These are phyloP conservation scores for Aspergillus sp. DNA, from an alignment of 2,329 filamentous ascomycete genomes.

Conservation along the genomic window DNA sequence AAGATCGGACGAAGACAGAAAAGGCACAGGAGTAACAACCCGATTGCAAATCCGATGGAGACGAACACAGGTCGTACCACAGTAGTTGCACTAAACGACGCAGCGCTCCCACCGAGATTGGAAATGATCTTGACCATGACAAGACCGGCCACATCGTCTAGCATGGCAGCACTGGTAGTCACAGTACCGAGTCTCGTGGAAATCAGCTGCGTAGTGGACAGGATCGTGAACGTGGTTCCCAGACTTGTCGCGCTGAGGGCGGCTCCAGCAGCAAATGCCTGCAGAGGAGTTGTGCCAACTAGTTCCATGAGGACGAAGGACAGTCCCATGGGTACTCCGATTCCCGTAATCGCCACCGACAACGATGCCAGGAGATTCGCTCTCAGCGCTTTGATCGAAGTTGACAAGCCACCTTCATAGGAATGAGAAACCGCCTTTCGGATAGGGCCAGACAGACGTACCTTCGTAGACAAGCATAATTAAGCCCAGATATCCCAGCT, in stretches of 20 bases:
- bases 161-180: constrained; percentile 70
- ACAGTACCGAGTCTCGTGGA: constrained; percentile 59
- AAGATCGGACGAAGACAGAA: constrained; percentile 16
- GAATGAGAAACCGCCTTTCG: neutral
- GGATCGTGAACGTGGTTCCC: constrained; percentile 66
- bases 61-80: constrained; percentile 53
- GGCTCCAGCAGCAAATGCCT: constrained; percentile 70
- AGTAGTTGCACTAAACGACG: constrained; percentile 37
- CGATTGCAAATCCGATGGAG: constrained; percentile 37
- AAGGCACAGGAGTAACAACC: constrained; percentile 26
- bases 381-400: constrained; percentile 49
- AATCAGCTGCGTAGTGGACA: constrained; percentile 59
- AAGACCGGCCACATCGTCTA: constrained; percentile 76
- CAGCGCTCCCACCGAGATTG: constrained; percentile 51
- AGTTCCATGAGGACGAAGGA: constrained; percentile 60
- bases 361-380: constrained; percentile 61
- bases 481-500: constrained; percentile 71
- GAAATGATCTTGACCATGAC: constrained; percentile 76
- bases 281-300: constrained; percentile 50
- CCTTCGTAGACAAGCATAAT: constrained; percentile 71
- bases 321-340: constrained; percentile 61
- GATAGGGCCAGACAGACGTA: constrained; percentile 17
- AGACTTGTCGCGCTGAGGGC: constrained; percentile 72
- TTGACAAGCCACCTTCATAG: constrained; percentile 25
- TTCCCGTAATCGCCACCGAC: constrained; percentile 64